These are phyloP conservation scores for Boletus rubescentipes DNA, from an alignment of 768 basidiomycete genomes.

Conservation along the genomic window DNA sequence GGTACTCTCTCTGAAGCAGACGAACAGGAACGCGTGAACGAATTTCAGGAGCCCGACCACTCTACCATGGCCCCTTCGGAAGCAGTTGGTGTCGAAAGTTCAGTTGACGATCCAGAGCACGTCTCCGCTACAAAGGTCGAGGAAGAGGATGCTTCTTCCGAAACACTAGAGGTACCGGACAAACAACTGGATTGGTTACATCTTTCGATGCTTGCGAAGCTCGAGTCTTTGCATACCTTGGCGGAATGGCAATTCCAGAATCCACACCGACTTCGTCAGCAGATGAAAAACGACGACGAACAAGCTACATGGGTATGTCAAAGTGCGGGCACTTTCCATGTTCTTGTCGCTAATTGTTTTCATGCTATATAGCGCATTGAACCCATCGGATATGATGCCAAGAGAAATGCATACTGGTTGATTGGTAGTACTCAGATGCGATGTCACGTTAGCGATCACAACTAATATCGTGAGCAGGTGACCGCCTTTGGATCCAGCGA, in stretches of 20 bases:
- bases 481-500: constrained; percentile 88
- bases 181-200: constrained; percentile 67
- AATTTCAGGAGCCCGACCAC: constrained; percentile 12
- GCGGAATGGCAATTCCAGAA: constrained; percentile 90
- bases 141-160: constrained; percentile 18
- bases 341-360: not conserved
- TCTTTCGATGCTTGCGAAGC: constrained; percentile 66
- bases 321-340: not conserved
- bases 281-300: constrained; percentile 82
- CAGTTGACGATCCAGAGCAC: not conserved
- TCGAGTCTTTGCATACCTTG: constrained; percentile 71
- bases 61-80: constrained; percentile 1
- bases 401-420: constrained; percentile 80
- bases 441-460: not conserved
- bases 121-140: constrained; percentile 18
- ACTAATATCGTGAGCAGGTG: constrained; percentile 43
- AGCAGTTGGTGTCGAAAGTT: not conserved
- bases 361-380: constrained; percentile 63
- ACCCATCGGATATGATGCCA: constrained; percentile 81
- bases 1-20: constrained; percentile 8
- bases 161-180: constrained; percentile 27
- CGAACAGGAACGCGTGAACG: constrained; percentile 11
- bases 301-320: constrained; percentile 70
- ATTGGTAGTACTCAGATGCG: constrained; percentile 58
- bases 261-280: constrained; percentile 59